A percentile compares a stretch with the other conserved stretches of the same genome.
These are phyloP conservation scores for Auricularia sp. DNA, from an alignment of 768 basidiomycete species.

Conservation along the genomic window DNA sequence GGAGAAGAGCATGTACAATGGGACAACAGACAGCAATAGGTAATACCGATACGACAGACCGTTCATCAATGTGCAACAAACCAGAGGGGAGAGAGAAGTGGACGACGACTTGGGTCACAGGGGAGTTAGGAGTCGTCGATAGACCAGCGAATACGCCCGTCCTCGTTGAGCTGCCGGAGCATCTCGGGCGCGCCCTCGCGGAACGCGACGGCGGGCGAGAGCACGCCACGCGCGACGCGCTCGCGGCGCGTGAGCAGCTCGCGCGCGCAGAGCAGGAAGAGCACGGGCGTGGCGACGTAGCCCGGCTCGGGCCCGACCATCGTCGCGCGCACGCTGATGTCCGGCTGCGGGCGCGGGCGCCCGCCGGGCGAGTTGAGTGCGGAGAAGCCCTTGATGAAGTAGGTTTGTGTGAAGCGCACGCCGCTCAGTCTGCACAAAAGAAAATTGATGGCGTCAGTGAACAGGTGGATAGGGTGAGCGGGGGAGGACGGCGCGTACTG, in stretches of 20 bases:
- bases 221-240: background rate
- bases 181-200: background rate
- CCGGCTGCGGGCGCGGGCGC: background rate
- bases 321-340: background rate
- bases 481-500: background rate
- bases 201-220: slow-evolving; percentile 9
- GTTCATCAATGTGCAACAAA: no score
- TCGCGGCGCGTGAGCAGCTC: slow-evolving; percentile 1
- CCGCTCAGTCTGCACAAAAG: background rate
- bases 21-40: no score
- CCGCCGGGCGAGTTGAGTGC: background rate
- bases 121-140: background rate
- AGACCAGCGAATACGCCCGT: background rate
- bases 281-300: slow-evolving; percentile 5
- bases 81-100: no score
- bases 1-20: no score
- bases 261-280: slow-evolving; percentile 3
- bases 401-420: slow-evolving; percentile 3
- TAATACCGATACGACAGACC: no score
- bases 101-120: no score
- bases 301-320: slow-evolving; percentile 7
- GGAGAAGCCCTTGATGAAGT: background rate
- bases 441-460: no score
- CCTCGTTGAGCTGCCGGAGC: background rate
- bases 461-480: background rate